Conservation (phyloP, 106 monocot species). For the Allium sativum region DNA sequence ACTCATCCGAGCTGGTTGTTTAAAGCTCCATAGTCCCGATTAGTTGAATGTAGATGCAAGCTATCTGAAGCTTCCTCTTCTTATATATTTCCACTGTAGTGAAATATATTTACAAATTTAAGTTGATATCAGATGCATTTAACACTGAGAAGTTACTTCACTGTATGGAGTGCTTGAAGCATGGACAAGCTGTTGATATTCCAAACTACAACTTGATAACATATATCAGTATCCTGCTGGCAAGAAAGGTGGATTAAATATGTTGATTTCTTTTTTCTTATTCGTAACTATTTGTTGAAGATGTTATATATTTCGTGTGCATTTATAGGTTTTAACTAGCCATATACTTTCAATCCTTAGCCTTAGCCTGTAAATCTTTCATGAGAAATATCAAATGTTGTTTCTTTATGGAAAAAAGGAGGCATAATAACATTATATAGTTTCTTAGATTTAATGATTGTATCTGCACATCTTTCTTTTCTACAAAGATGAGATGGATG, state of each 20-base stretch:
- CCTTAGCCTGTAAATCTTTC: no score
- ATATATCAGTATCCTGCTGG: constrained; percentile 32
- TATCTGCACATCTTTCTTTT: constrained; percentile 11
- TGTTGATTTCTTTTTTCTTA: neutral
- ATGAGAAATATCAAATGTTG: no score
- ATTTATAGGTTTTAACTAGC: no score
- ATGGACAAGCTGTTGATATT: constrained; percentile 53
- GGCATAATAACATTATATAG: no score
- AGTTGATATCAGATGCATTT: constrained; percentile 72
- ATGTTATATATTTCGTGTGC: no score
- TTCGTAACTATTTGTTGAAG: no score
- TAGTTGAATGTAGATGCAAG: neutral
- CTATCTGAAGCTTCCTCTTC: neutral
- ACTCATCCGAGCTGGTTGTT: no score
- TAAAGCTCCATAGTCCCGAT: no score
- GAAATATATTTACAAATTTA: constrained; percentile 7
- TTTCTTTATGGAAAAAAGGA: no score
- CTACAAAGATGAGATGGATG: constrained; percentile 4
- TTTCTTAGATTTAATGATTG: no score
- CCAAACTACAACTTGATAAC: constrained; percentile 82
- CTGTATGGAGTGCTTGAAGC: constrained; percentile 74
- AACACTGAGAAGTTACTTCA: constrained; percentile 67
- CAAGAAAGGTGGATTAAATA: constrained; percentile 55
- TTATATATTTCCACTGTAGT: no score
- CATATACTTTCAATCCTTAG: no score